Evolutionary conservation across 1,284 basidiomycete genomes (phyloP), one percentile per base, ranked within the genome.

Genomic region (Exobasidium cylindrosporum): DNA sequence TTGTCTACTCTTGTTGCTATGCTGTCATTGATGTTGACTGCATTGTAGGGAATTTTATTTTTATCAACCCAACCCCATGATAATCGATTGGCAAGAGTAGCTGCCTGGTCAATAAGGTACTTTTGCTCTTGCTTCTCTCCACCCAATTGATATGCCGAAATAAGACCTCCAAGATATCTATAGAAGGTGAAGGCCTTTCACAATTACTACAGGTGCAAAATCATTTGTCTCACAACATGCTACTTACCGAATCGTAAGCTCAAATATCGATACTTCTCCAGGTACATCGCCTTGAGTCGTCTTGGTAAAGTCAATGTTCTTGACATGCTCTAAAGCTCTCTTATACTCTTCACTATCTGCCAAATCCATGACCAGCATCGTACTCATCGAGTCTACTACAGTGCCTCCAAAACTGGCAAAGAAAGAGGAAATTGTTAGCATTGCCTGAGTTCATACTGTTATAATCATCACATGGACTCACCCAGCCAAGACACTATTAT

Each of bases 181-280:
- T n/a, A n/a, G n/a, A n/a, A n/a, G n/a, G n/a, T n/a, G n/a, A n/a
- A n/a, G n/a, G n/a, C n/a, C n/a, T n/a, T n/a, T n/a, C n/a, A n/a
- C n/a, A n/a, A n/a, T n/a, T n/a, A n/a, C n/a, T n/a, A n/a, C n/a
- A n/a, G n/a, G n/a, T n/a, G n/a, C n/a, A n/a, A n/a, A n/a, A n/a
- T n/a, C n/a, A n/a, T n/a, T n/a, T n/a, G n/a, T n/a, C n/a, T n/a
- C n/a, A n/a, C n/a, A n/a, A n/a, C n/a, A n/a, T n/a, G n/a, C n/a
- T n/a, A n/a, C 0, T n/a, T n/a, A n/a, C n/a, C 75, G 62, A 52
- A 77, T 77, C 59, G 70, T 76, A 44, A 72, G 71, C 61, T 76
- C 74, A 26, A 76, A 76, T 2, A 76, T 43, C n/a, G 53, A 55
- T 14, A 55, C 53, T 23, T n/a, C 17, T n/a, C 53, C 53, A 4